phyloP scores from a whole-genome alignment of 2,329 filamentous ascomycete species.

The Trichophyton mentagrophytes region DNA sequence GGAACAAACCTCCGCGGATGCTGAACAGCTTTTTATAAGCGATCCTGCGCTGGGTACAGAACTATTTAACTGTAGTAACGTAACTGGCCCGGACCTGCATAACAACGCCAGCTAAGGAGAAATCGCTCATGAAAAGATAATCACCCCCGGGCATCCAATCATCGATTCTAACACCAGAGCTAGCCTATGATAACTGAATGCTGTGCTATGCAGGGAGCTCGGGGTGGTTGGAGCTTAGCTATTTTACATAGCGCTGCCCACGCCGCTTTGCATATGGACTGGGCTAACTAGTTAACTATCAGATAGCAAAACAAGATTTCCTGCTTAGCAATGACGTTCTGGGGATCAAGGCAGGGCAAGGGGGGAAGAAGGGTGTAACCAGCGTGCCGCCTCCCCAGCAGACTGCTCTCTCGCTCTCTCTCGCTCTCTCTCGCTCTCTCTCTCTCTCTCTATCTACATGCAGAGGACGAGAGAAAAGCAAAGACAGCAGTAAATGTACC shows the following conservation, averaged over 20 bases:
- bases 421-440: too few species aligned
- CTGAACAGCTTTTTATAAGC: too few species aligned
- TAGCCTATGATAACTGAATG: background rate
- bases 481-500: background rate
- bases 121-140: background rate
- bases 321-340: conserved; percentile 1
- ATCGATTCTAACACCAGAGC: background rate
- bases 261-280: background rate
- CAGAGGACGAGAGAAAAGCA: background rate
- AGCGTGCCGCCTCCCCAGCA: background rate
- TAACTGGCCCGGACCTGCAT: background rate
- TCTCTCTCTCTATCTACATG: background rate
- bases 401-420: too few species aligned
- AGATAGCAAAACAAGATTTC: background rate
- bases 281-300: too few species aligned
- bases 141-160: background rate
- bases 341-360: background rate
- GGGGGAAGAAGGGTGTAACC: background rate
- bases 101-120: background rate
- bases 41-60: too few species aligned
- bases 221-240: background rate
- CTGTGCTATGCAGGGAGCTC: background rate
- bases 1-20: too few species aligned
- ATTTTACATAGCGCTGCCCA: too few species aligned
- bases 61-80: background rate